These are phyloP conservation scores for Hypoxylon trugodes DNA, from an alignment of 495 filamentous ascomycete species.

Conservation along the genomic window DNA sequence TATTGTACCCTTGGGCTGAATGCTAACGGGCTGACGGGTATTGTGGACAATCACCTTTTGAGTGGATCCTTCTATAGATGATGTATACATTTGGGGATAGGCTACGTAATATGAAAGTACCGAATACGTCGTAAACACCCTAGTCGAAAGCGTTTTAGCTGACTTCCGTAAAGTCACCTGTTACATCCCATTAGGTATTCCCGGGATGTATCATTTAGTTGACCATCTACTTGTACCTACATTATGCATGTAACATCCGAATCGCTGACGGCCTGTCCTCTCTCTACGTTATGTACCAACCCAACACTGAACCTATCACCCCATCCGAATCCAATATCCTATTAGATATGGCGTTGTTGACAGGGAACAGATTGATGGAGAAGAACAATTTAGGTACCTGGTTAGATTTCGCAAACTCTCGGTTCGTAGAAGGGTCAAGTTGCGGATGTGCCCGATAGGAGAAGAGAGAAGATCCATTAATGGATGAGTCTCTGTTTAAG, in stretches of 20 bases:
- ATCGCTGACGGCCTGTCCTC: too few species aligned
- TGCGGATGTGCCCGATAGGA: too few species aligned
- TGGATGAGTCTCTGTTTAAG: not conserved
- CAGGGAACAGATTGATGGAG: slow-evolving; percentile 19
- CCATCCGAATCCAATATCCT: slow-evolving; percentile 15
- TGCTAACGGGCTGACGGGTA: slow-evolving; percentile 36
- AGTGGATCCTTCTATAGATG: slow-evolving; percentile 2
- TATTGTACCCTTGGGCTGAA: slow-evolving; percentile 25
- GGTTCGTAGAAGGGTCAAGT: slow-evolving; percentile 1
- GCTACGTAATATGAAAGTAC: slow-evolving; percentile 14
- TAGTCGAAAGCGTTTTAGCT: not conserved
- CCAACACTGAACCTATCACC: too few species aligned
- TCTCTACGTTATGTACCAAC: too few species aligned
- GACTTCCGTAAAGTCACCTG: not conserved
- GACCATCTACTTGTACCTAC: slow-evolving; percentile 24
- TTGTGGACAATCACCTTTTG: slow-evolving; percentile 32
- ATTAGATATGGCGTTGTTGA: slow-evolving; percentile 15
- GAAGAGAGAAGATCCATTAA: too few species aligned
- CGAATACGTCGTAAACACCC: slow-evolving; percentile 20
- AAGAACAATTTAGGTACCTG: slow-evolving; percentile 1
- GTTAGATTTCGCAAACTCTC: slow-evolving; percentile 6
- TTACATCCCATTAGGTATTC: slow-evolving; percentile 15
- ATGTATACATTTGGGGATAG: slow-evolving; percentile 15
- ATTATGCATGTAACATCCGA: slow-evolving; percentile 32
- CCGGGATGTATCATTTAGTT: slow-evolving; percentile 15